Conservation (phyloP, 2,329 filamentous ascomycete genomes). For the Mariannaea elegans region DNA sequence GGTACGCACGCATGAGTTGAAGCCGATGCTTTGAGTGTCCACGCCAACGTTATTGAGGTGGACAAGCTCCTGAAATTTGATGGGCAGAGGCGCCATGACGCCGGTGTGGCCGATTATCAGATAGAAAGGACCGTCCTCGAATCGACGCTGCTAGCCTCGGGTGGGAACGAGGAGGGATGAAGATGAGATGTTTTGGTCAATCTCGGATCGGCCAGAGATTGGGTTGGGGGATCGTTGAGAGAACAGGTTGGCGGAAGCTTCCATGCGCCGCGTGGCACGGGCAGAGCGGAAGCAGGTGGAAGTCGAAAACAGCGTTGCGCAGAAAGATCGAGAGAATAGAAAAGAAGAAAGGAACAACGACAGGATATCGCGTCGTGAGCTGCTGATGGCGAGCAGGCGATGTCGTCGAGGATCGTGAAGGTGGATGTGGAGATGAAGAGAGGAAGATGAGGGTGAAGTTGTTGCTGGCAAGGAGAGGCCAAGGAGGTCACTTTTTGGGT, state of each 20-base stretch:
- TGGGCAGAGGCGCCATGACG: slow-evolving; percentile 77
- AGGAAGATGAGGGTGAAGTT: slow-evolving; percentile 33
- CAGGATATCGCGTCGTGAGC: slow-evolving; percentile 31
- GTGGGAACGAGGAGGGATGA: slow-evolving; percentile 23
- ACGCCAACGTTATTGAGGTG: slow-evolving; percentile 65
- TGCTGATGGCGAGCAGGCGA: slow-evolving; percentile 40
- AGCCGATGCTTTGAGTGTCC: slow-evolving; percentile 69
- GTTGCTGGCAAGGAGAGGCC: slow-evolving; percentile 38
- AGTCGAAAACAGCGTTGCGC: slow-evolving; percentile 21
- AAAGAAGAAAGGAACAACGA: slow-evolving; percentile 29
- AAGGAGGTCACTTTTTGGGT: slow-evolving; percentile 43
- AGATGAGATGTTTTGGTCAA: slow-evolving; percentile 29
- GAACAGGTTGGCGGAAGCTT: slow-evolving; percentile 45
- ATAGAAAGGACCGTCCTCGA: slow-evolving; percentile 34
- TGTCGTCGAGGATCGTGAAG: slow-evolving; percentile 33
- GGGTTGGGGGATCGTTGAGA: slow-evolving; percentile 35
- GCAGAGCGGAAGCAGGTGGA: slow-evolving; percentile 19
- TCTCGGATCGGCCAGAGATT: slow-evolving; percentile 39
- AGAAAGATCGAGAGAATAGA: slow-evolving; percentile 31
- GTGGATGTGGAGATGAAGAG: slow-evolving; percentile 31
- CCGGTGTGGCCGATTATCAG: slow-evolving; percentile 43
- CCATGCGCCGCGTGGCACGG: slow-evolving; percentile 49
- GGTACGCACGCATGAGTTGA: slow-evolving; percentile 78
- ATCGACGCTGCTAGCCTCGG: slow-evolving; percentile 37
- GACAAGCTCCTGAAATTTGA: slow-evolving; percentile 92